A percentile compares a stretch with the other conserved stretches of the same genome.
phyloP scores from a whole-genome alignment of 2,329 filamentous ascomycete species.

The Colletotrichum magnum region DNA sequence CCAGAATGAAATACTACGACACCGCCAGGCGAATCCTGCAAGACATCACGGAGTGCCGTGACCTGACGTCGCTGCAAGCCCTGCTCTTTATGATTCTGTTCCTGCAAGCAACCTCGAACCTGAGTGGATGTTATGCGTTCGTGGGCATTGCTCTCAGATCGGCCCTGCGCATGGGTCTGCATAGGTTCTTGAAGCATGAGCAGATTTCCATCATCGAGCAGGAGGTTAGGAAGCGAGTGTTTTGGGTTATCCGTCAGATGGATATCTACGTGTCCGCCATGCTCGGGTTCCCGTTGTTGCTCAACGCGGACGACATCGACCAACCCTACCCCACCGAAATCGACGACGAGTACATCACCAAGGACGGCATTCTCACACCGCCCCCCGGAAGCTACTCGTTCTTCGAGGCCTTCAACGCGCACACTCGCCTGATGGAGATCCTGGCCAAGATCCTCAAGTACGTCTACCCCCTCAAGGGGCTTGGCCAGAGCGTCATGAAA shows the following conservation, averaged over 20 bases:
- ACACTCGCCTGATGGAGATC: constrained; percentile 75
- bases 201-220: constrained; percentile 74
- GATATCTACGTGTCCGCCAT: constrained; percentile 79
- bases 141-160: constrained; percentile 83
- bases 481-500: constrained; percentile 62
- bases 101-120: constrained; percentile 82
- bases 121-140: constrained; percentile 85
- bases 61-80: constrained; percentile 81
- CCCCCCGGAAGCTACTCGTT: constrained; percentile 70
- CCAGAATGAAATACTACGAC: constrained; percentile 81
- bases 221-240: constrained; percentile 74
- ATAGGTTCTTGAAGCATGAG: constrained; percentile 78
- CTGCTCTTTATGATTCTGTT: constrained; percentile 87
- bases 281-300: constrained; percentile 75
- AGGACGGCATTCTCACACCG: constrained; percentile 67
- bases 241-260: constrained; percentile 79
- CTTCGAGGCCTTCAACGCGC: constrained; percentile 76
- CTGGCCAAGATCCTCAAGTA: constrained; percentile 74
- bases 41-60: constrained; percentile 78
- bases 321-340: constrained; percentile 75
- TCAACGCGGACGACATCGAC: constrained; percentile 76
- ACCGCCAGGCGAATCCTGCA: constrained; percentile 75
- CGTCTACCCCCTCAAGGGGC: constrained; percentile 74
- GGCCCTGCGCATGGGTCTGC: constrained; percentile 82
- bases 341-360: constrained; percentile 77